phyloP scores from a whole-genome alignment of 2,329 filamentous ascomycete species.

The Plectosphaerella sp. region DNA sequence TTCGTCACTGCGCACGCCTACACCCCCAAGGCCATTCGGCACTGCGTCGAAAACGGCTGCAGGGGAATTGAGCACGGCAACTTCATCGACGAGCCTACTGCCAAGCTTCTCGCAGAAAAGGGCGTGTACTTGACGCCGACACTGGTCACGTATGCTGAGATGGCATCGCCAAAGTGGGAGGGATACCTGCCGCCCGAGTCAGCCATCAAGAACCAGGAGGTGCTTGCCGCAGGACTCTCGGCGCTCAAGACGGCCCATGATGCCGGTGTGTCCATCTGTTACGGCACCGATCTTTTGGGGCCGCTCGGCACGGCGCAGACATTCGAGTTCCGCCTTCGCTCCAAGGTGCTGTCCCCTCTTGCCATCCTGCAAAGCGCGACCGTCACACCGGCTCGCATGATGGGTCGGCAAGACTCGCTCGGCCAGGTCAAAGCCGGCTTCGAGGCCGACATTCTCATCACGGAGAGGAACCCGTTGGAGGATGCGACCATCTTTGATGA shows the following conservation, averaged over 20 bases:
- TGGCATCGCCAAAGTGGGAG: conserved; percentile 37
- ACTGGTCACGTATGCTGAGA: conserved; percentile 45
- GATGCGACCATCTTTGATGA: conserved; percentile 46
- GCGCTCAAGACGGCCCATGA: conserved; percentile 43
- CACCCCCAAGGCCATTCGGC: conserved; percentile 47
- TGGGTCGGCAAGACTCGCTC: conserved; percentile 38
- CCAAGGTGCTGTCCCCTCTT: conserved; percentile 14
- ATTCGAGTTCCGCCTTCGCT: conserved; percentile 24
- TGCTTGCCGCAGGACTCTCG: conserved; percentile 40
- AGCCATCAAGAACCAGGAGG: conserved; percentile 43
- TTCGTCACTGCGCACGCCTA: conserved; percentile 57
- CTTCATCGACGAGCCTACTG: conserved; percentile 36
- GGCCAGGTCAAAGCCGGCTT: conserved; percentile 47
- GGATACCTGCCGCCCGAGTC: conserved; percentile 39
- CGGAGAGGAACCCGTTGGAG: conserved; percentile 48
- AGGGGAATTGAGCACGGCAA: conserved; percentile 47
- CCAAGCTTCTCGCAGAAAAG: conserved; percentile 44
- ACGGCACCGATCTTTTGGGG: conserved; percentile 37
- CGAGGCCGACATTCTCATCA: conserved; percentile 47
- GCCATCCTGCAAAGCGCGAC: conserved; percentile 25
- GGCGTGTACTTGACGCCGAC: conserved; percentile 49
- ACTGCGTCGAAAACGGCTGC: conserved; percentile 51
- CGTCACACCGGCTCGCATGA: conserved; percentile 44
- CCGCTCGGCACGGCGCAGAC: conserved; percentile 24
- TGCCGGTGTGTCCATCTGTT: conserved; percentile 52